These are phyloP conservation scores for Rhodotorula sp. DNA, from an alignment of 1,284 basidiomycete species.

Conservation along the genomic window DNA sequence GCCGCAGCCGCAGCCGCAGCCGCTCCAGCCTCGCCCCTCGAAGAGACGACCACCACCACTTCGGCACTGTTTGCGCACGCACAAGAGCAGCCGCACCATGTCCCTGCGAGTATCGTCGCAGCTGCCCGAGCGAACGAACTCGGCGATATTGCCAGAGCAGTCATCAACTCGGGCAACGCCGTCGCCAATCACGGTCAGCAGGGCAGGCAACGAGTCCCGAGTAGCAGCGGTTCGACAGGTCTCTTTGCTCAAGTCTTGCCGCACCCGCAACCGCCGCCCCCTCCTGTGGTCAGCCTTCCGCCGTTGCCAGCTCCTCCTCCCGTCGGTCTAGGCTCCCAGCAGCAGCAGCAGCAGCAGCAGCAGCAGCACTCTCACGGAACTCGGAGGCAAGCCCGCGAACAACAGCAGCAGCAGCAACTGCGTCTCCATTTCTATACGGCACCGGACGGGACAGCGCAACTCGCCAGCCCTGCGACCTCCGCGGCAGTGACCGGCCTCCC, in stretches of 20 bases:
- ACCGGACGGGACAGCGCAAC: conserved; percentile 17
- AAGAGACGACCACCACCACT: too few relatives aligned
- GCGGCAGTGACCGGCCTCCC: not conserved
- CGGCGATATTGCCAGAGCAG: conserved; percentile 13
- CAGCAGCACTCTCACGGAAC: not conserved
- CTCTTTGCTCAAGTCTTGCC: conserved; percentile 1
- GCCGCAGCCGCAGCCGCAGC: not conserved
- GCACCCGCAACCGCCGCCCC: not conserved
- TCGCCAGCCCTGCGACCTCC: not conserved
- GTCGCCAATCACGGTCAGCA: not conserved
- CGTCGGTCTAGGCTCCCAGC: not conserved
- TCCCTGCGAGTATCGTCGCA: not conserved
- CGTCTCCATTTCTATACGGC: conserved; percentile 22
- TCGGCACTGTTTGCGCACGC: not conserved
- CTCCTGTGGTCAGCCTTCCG: conserved; percentile 2
- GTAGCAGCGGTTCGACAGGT: conserved; percentile 2
- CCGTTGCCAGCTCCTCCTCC: not conserved
- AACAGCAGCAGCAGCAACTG: not conserved
- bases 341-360: not conserved
- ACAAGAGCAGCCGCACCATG: not conserved
- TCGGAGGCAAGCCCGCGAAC: not conserved
- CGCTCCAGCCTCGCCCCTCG: too few relatives aligned
- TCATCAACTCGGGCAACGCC: conserved; percentile 1
- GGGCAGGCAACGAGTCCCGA: conserved; percentile 10
- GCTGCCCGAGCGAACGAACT: not conserved